Evolutionary conservation across 257 asterid species (phyloP).

Genomic region (Vinca minor): DNA sequence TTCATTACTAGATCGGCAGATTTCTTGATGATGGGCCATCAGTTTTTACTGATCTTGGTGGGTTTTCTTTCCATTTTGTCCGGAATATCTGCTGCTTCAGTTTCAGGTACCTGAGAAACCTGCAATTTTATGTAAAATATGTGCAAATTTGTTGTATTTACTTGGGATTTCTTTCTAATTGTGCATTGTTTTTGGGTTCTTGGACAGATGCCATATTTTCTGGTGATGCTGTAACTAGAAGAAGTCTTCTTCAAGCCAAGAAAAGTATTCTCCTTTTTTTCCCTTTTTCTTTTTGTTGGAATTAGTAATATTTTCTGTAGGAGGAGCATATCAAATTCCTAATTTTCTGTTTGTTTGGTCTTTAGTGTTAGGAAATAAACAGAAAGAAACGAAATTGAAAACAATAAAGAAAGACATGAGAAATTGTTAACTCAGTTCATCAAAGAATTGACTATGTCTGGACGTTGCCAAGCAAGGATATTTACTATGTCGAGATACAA

Average conservation of each 20-base stretch:
- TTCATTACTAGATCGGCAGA: conserved; percentile 12
- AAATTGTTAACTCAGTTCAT: too few relatives aligned
- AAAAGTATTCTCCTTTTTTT: conserved; percentile 37
- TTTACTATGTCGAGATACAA: too few relatives aligned
- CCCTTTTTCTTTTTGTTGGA: background rate
- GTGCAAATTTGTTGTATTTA: background rate
- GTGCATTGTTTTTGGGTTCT: background rate
- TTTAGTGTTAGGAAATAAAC: too few relatives aligned
- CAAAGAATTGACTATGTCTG: too few relatives aligned
- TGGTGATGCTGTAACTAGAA: conserved; percentile 36
- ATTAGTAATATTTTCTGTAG: background rate
- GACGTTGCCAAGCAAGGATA: too few relatives aligned
- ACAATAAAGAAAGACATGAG: too few relatives aligned
- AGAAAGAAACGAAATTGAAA: too few relatives aligned
- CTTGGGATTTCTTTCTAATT: background rate
- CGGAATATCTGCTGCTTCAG: conserved; percentile 34
- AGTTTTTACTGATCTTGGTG: conserved; percentile 23
- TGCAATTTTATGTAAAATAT: background rate
- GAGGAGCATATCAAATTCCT: background rate
- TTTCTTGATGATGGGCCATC: conserved; percentile 25
- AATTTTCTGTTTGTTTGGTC: too few relatives aligned
- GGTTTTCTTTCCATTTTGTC: conserved; percentile 30
- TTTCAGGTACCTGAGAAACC: conserved; percentile 41
- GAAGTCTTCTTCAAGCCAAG: conserved; percentile 67
- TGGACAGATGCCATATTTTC: conserved; percentile 46